Conservation (phyloP, 2,329 filamentous ascomycete genomes). For the Stachybotrys chlorohalonatus region DNA sequence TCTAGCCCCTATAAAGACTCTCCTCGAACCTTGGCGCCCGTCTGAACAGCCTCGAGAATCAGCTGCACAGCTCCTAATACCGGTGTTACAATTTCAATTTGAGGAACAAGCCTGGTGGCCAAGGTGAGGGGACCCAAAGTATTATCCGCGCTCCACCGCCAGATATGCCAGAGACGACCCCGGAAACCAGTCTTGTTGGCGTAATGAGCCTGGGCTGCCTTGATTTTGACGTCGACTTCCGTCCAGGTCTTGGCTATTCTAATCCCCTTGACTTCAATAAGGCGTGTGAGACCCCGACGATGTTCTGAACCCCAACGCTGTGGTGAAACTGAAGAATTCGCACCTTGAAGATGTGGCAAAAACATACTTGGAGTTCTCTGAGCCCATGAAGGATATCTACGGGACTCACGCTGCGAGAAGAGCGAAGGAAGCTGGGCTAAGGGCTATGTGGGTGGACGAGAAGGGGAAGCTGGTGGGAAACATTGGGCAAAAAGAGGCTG, state of each 20-base stretch:
- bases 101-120: not conserved
- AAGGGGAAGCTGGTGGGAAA: not conserved
- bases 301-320: slow-evolving; percentile 3
- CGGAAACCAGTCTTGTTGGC: not conserved
- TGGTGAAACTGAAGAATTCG: slow-evolving; percentile 4
- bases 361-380: slow-evolving; percentile 11
- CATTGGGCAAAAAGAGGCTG: not conserved
- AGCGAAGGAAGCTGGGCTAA: not conserved
- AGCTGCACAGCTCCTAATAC: not conserved
- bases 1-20: not conserved
- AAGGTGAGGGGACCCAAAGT: not conserved
- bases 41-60: not conserved
- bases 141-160: not conserved
- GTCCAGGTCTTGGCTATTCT: not conserved
- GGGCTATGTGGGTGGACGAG: not conserved
- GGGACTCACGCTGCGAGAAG: not conserved
- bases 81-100: not conserved
- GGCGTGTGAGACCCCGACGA: slow-evolving; percentile 1
- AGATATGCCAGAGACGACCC: not conserved
- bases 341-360: slow-evolving; percentile 11
- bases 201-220: not conserved
- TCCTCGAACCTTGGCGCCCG: not conserved
- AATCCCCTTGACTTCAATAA: no score
- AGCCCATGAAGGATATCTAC: not conserved
- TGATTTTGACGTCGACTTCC: not conserved